phyloP scores from a whole-genome alignment of 2,329 filamentous ascomycete species.

The Venturia oleaginea region DNA sequence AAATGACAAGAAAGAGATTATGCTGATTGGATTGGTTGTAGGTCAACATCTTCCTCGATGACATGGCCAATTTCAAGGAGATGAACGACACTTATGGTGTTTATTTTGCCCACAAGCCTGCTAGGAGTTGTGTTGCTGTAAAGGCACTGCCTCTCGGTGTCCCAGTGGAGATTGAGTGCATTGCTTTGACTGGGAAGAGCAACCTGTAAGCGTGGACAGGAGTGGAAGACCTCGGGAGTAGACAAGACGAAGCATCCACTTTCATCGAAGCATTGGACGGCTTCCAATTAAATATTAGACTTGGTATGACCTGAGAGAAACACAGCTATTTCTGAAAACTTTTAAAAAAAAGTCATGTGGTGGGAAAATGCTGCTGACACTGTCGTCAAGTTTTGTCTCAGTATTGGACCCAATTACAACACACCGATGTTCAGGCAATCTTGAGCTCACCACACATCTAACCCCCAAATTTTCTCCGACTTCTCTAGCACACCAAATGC shows the following conservation, averaged over 20 bases:
- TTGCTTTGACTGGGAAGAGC: conserved; percentile 45
- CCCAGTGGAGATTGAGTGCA: conserved; percentile 82
- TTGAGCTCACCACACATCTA: background rate
- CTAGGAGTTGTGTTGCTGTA: conserved; percentile 82
- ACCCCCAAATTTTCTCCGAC: too few species aligned
- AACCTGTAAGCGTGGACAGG: background rate
- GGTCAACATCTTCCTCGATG: conserved; percentile 66
- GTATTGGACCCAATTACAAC: too few species aligned
- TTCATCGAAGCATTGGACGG: too few species aligned
- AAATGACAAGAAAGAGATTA: background rate
- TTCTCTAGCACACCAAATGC: too few species aligned
- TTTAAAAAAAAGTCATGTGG: background rate
- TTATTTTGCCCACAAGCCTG: conserved; percentile 73
- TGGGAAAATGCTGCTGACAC: too few species aligned
- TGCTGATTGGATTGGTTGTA: background rate
- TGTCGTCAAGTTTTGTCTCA: too few species aligned
- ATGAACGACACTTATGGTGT: conserved; percentile 84
- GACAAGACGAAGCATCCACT: too few species aligned
- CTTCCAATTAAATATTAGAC: too few species aligned
- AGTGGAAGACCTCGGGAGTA: background rate
- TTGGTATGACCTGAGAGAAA: background rate
- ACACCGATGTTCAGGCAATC: background rate
- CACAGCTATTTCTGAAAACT: background rate
- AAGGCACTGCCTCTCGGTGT: conserved; percentile 81
- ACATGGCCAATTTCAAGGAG: conserved; percentile 81